Conservation (phyloP, 306 rosid species). For the Prosopis cineraria region DNA sequence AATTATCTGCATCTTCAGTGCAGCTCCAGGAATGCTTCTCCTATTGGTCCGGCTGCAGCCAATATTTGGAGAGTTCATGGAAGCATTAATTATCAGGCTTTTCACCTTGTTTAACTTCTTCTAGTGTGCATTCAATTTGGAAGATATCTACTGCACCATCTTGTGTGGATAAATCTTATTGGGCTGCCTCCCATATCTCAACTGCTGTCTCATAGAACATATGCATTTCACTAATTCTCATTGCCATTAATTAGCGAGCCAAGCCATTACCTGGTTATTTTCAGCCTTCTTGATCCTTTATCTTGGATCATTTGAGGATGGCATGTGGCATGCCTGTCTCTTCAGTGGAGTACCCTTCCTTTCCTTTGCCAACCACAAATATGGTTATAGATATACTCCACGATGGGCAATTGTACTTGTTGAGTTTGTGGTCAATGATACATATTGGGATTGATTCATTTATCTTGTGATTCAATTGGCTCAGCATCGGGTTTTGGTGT, state of each 20-base stretch:
- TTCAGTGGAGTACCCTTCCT: neutral
- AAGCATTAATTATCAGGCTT: too few species aligned
- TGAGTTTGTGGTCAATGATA: neutral
- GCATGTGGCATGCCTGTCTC: neutral
- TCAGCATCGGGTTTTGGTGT: neutral
- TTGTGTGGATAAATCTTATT: neutral
- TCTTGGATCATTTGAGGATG: neutral
- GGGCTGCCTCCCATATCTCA: neutral
- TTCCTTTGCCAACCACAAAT: neutral
- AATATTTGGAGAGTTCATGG: neutral
- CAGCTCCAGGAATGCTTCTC: too few species aligned
- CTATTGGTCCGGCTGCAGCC: neutral
- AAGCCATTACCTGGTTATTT: neutral
- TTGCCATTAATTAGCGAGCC: neutral
- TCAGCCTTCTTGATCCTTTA: neutral
- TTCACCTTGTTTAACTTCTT: too few species aligned
- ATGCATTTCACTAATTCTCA: neutral
- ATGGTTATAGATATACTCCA: neutral
- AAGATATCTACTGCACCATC: neutral
- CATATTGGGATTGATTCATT: neutral
- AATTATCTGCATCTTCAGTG: neutral
- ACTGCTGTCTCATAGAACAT: neutral
- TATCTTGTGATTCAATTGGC: neutral
- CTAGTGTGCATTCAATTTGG: neutral
- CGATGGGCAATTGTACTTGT: neutral